These are phyloP conservation scores for Spatholobus suberectus DNA, from an alignment of 306 rosid genomes.

Conservation along the genomic window DNA sequence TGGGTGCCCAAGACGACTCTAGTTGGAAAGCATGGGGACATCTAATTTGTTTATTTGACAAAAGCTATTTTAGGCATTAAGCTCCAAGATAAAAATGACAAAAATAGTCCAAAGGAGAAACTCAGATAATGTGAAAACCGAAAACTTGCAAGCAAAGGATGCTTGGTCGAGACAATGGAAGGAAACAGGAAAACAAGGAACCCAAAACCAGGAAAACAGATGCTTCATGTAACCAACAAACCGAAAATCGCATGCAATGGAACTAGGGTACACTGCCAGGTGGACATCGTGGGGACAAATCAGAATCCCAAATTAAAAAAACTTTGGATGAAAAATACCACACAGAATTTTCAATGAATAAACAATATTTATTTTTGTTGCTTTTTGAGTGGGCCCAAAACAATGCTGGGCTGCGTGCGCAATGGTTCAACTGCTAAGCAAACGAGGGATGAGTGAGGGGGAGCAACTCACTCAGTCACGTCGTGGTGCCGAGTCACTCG, in stretches of 20 bases:
- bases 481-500: slow-evolving; percentile 43
- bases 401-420: background rate
- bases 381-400: slow-evolving; percentile 33
- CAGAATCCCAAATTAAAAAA: background rate
- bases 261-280: slow-evolving; percentile 15
- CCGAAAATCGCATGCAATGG: background rate
- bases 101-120: background rate
- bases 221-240: background rate
- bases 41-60: no score
- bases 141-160: slow-evolving; percentile 42
- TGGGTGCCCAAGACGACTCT: no score
- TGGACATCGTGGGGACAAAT: background rate
- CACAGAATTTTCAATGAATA: background rate
- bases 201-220: background rate
- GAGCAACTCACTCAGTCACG: slow-evolving; percentile 30
- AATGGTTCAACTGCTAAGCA: slow-evolving; percentile 46
- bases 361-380: background rate
- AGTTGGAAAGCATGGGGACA: no score
- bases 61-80: background rate
- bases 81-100: background rate
- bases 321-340: background rate
- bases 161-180: background rate
- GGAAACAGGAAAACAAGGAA: background rate
- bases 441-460: slow-evolving; percentile 37
- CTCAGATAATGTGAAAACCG: slow-evolving; percentile 7